Conservation (phyloP, 2,329 filamentous ascomycete species). For the Didymella arachidicola region DNA sequence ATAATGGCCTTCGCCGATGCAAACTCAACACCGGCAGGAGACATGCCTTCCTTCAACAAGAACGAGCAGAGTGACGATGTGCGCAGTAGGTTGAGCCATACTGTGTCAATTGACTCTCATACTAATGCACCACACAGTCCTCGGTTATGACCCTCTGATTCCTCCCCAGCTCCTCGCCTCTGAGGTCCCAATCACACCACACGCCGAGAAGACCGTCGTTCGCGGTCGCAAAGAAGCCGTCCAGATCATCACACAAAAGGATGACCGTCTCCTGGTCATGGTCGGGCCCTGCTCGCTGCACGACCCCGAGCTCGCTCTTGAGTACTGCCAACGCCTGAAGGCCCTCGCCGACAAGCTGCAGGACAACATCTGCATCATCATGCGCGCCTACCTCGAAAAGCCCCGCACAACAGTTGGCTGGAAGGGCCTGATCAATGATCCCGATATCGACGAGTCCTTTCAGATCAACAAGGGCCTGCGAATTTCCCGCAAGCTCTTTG, state of each 20-base stretch:
- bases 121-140: slow-evolving; percentile 64
- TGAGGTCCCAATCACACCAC: slow-evolving; percentile 74
- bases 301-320: slow-evolving; percentile 84
- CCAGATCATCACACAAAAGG: slow-evolving; percentile 78
- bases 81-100: slow-evolving; percentile 53
- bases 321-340: slow-evolving; percentile 85
- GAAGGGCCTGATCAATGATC: slow-evolving; percentile 99
- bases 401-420: slow-evolving; percentile 97
- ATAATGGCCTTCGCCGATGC: slow-evolving; percentile 28
- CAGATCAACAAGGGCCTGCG: slow-evolving; percentile 98
- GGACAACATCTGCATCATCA: slow-evolving; percentile 87
- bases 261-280: slow-evolving; percentile 90
- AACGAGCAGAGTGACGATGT: slow-evolving; percentile 58
- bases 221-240: slow-evolving; percentile 74
- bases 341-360: slow-evolving; percentile 79
- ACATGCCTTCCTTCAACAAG: slow-evolving; percentile 42
- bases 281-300: slow-evolving; percentile 97
- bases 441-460: slow-evolving; percentile 95
- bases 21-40: slow-evolving; percentile 22
- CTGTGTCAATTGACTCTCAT: slow-evolving; percentile 1
- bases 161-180: slow-evolving; percentile 84
- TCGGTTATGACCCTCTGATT: slow-evolving; percentile 93
- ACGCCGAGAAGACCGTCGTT: slow-evolving; percentile 72
- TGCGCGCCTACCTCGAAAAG: slow-evolving; percentile 99
- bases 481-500: slow-evolving; percentile 91